phyloP scores from a whole-genome alignment of 768 basidiomycete species.

The Suillus discolor region DNA sequence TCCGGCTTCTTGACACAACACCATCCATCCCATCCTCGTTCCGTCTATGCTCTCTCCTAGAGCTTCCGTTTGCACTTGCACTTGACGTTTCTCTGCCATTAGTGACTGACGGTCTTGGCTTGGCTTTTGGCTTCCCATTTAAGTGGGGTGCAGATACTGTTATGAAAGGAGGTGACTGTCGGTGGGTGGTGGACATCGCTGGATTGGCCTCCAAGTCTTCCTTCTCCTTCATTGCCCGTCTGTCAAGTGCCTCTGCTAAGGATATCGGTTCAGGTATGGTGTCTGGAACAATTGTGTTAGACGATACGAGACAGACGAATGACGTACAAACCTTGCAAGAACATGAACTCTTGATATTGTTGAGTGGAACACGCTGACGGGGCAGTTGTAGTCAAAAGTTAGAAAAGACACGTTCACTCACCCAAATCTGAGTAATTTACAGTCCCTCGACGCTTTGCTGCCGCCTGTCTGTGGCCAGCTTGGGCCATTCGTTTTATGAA shows the following conservation, averaged over 20 bases:
- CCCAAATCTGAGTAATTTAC: constrained; percentile 79
- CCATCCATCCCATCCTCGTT: constrained; percentile 21
- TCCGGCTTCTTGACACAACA: constrained; percentile 31
- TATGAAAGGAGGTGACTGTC: constrained; percentile 22
- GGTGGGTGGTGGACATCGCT: constrained; percentile 42
- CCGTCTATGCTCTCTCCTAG: constrained; percentile 26
- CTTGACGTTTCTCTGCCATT: constrained; percentile 34
- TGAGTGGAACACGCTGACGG: constrained; percentile 56
- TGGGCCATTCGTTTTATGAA: constrained; percentile 78
- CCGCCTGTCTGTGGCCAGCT: constrained; percentile 69
- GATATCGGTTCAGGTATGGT: constrained; percentile 66
- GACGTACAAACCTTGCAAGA: constrained; percentile 55
- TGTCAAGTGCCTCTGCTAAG: constrained; percentile 59
- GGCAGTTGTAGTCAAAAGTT: constrained; percentile 11
- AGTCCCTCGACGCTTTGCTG: constrained; percentile 54
- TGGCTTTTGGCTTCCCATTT: constrained; percentile 42
- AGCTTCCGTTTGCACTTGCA: constrained; percentile 29
- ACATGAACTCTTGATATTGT: constrained; percentile 70
- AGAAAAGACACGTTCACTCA: constrained; percentile 36
- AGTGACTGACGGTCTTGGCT: constrained; percentile 36
- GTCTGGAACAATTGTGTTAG: constrained; percentile 41
- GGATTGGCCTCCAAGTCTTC: constrained; percentile 63
- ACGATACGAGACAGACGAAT: constrained; percentile 6
- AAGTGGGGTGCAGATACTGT: constrained; percentile 26
- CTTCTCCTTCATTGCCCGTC: constrained; percentile 54